Evolutionary conservation across 345 rosid genomes (phyloP), one percentile per base, ranked within the genome.

Genomic region (Hypericum androsaemum): DNA sequence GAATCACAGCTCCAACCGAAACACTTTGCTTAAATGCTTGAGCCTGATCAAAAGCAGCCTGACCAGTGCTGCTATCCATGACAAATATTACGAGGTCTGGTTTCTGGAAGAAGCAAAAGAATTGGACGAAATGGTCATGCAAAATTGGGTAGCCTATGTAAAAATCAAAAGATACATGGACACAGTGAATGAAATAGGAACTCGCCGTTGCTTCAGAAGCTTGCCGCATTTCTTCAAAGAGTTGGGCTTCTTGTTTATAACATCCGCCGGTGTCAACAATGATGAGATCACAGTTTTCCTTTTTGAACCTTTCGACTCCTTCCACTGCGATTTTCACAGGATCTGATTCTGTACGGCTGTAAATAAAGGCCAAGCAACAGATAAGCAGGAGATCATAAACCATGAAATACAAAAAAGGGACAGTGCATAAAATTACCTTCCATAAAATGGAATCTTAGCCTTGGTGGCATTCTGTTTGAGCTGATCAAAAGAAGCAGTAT

Each of bases 221-320:
- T 92, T 83, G 94, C 39, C 87, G 94, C 94, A 92, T 88, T 76
- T 84, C 98, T 78, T 92, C 98, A 72, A 88, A 92, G 52, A 92
- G 88, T 35, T 95, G 63, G 69, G 88, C 95, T 73, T 92, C 96
- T 72, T 88, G 98, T 66, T 81, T 84, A 70, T 92, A 95, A 37
- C 95, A 89, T 59, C 95, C 97, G 75, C 98, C 88, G 7, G 95
- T 85, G 39, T 85, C 97, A 55, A 88, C 86, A 71, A 88, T 85
- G 43, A 88, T 81, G 54, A 92, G 97, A 80, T 90, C 96, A 52
- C 88, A 80, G 54, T 78, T 88, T 66, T 92, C 96, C 69, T 83
- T 75, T 71, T 83, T 92, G 65, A 88, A 92, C 63, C 71, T 88
- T 52, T 92, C 96, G 47, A 85, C 88, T 56, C 95, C 98, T 66